A percentile compares a stretch with the other conserved stretches of the same genome.
These are phyloP conservation scores for Fragosphaeria purpurea DNA, from an alignment of 2,329 filamentous ascomycete genomes.

Conservation along the genomic window DNA sequence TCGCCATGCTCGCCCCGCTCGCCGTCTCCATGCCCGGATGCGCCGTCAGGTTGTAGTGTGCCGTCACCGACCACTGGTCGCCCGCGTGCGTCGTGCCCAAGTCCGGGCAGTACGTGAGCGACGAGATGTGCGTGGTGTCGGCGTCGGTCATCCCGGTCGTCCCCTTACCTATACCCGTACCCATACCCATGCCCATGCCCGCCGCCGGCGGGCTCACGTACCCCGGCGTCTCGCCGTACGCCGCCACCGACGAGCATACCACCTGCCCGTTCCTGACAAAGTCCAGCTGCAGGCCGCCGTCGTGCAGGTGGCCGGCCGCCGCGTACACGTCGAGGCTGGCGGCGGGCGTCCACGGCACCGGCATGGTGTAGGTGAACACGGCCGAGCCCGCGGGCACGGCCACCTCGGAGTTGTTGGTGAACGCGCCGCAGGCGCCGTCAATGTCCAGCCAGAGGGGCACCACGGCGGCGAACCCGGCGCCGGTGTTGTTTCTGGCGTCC, in stretches of 20 bases:
- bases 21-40: constrained; percentile 10
- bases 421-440: constrained; percentile 14
- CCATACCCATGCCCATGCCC: background rate
- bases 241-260: constrained; percentile 10
- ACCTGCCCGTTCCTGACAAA: constrained; percentile 8
- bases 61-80: constrained; percentile 13
- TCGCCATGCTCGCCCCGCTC: constrained; percentile 6
- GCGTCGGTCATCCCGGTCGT: constrained; percentile 1
- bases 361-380: constrained; percentile 10
- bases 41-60: constrained; percentile 14
- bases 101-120: constrained; percentile 9
- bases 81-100: constrained; percentile 8
- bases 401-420: constrained; percentile 8
- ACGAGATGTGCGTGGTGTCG: constrained; percentile 11
- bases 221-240: constrained; percentile 13
- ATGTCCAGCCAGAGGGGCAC: constrained; percentile 18
- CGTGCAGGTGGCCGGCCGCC: constrained; percentile 10
- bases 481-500: background rate
- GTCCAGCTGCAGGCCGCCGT: constrained; percentile 11
- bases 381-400: constrained; percentile 3
- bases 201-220: constrained; percentile 6
- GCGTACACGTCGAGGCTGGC: constrained; percentile 8
- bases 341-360: constrained; percentile 9
- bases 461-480: constrained; percentile 8
- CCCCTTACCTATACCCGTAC: background rate